A percentile compares a stretch with the other conserved stretches of the same genome.
phyloP scores from a whole-genome alignment of 768 basidiomycete genomes.

The Termitomyces sp. region DNA sequence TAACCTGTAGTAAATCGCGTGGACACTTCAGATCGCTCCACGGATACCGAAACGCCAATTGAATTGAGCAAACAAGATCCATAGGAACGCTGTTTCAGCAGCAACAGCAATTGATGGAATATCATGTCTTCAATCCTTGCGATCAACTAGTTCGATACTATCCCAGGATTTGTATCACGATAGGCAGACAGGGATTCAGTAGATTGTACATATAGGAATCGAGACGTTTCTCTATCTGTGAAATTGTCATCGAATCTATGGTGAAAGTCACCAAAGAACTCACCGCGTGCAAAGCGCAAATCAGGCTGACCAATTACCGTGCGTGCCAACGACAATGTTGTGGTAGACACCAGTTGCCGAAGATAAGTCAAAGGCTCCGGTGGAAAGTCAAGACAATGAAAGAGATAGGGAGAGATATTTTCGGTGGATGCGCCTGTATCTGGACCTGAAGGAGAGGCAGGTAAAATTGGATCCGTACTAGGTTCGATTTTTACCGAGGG shows the following conservation, averaged over 20 bases:
- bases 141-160: conserved; percentile 16
- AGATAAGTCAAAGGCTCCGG: conserved; percentile 15
- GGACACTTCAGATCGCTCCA: conserved; percentile 33
- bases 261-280: conserved; percentile 1
- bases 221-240: conserved; percentile 27
- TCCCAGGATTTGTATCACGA: conserved; percentile 18
- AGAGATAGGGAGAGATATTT: conserved; percentile 12
- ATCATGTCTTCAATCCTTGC: conserved; percentile 22
- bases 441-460: conserved; percentile 15
- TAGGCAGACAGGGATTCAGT: conserved; percentile 27
- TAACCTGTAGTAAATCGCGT: conserved; percentile 33
- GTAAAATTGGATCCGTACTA: conserved; percentile 1
- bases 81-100: conserved; percentile 29
- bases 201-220: conserved; percentile 35
- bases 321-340: conserved; percentile 35
- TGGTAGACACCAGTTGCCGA: conserved; percentile 30
- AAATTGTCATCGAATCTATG: neutral
- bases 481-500: conserved; percentile 8
- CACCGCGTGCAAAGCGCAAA: conserved; percentile 43
- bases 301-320: conserved; percentile 38
- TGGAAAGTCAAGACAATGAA: conserved; percentile 11
- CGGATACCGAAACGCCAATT: conserved; percentile 51
- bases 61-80: conserved; percentile 35
- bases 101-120: conserved; percentile 27
- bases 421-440: conserved; percentile 16